Evolutionary conservation across 352 stramenopile genomes (phyloP), one percentile per base, ranked within the genome.

Genomic region (Phytophthora ohioensis): DNA sequence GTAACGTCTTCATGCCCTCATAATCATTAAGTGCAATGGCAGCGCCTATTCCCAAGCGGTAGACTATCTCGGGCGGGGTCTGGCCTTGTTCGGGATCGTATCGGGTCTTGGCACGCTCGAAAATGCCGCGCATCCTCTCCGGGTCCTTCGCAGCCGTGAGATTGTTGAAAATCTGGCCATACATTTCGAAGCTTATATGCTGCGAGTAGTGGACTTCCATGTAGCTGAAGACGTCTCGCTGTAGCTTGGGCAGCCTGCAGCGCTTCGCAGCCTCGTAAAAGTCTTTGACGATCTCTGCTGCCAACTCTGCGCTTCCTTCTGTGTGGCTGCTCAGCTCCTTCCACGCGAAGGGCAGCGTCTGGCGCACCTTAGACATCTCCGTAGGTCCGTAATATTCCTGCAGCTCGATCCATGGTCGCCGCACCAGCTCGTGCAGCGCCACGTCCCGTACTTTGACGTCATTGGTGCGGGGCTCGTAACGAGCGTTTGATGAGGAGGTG

Each of bases 11-110:
- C 36, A 82, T 63, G 0, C 35, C 60, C 2, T 5, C 60, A 42
- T 76, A 76, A 63, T 91, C 73, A 15, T 78, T 39, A 54, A 75
- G 70, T 8, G 53, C 65, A 13, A 87, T 71, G 65, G 76, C 77
- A 41, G 75, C 82, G 12, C 77, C 78, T 15, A 87, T 76, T 13
- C 85, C 80, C 43, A 85, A 80, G 59, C 82, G 82, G 43, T 88
- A 90, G 52, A 92, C 73, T 31, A 93, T 81, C 56, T 91, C 84
- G 2, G 79, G 77, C 9, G 71, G 65, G 1, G 42, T 55, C 15
- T 55, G 58, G 21, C 68, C 63, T 55, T 60, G 52, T 12, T 78
- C 54, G 7, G 48, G 60, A 62, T 80, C 61, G 54, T 74, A 85
- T 32, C 68, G 59, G 11, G 45, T 55, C 48, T 72, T 68, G 15